Percentiles rank a stretch among this genome's conserved stretches.
Conservation (phyloP, 2,329 filamentous ascomycete genomes). For the Lecanicillium sp. region DNA sequence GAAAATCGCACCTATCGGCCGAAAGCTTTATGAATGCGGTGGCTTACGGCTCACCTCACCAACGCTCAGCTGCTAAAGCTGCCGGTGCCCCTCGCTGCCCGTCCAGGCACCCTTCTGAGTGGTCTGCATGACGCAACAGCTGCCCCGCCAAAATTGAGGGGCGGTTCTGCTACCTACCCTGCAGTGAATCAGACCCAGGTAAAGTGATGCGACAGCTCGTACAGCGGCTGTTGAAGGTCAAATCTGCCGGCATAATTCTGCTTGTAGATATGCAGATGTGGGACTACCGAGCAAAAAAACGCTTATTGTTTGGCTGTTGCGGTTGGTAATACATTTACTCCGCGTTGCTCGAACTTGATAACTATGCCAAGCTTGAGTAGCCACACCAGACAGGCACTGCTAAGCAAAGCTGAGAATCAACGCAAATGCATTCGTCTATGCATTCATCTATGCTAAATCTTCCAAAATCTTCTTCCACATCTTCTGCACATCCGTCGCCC, state of each 20-base stretch:
- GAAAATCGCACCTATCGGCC: too few species aligned
- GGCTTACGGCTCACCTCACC: neutral
- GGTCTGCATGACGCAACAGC: conserved; percentile 11
- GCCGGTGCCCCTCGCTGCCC: neutral
- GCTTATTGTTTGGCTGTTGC: too few species aligned
- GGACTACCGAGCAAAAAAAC: too few species aligned
- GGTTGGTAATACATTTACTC: too few species aligned
- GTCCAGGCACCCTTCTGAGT: conserved; percentile 10
- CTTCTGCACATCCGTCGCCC: conserved; percentile 41
- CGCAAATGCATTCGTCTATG: too few species aligned
- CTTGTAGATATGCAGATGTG: too few species aligned
- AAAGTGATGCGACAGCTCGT: neutral
- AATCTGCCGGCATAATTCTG: too few species aligned
- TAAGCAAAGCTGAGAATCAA: too few species aligned
- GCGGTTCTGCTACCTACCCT: neutral
- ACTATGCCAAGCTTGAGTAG: too few species aligned
- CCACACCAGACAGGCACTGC: too few species aligned
- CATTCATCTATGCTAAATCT: conserved; percentile 20
- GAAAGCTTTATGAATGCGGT: neutral
- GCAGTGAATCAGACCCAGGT: neutral
- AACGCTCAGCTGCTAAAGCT: neutral
- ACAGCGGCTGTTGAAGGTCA: neutral
- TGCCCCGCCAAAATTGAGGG: neutral
- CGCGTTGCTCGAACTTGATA: too few species aligned
- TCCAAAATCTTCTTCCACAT: conserved; percentile 32